Evolutionary conservation across 148 eudicot species (phyloP).

Genomic region (Pouteria glomerata): DNA sequence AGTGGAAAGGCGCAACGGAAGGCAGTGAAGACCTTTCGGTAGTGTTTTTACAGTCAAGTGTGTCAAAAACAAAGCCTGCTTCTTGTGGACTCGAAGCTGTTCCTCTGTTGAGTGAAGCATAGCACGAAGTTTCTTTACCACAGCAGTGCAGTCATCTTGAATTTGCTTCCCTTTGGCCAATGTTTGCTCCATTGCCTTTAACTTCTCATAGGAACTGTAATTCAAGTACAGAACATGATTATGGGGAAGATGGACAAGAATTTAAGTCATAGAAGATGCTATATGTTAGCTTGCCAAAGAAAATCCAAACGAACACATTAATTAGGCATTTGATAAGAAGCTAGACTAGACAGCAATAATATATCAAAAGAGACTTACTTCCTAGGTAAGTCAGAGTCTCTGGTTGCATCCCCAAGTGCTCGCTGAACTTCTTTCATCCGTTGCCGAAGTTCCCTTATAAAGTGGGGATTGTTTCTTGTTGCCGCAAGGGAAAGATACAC

Average conservation of each 20-base stretch:
- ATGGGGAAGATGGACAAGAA: not conserved
- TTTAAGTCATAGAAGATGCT: not conserved
- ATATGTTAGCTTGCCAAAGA: not conserved
- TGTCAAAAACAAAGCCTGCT: constrained; percentile 79
- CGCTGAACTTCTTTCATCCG: constrained; percentile 80
- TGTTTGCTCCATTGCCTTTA: constrained; percentile 83
- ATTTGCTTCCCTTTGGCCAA: constrained; percentile 81
- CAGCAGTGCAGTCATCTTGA: constrained; percentile 84
- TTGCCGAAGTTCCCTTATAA: constrained; percentile 75
- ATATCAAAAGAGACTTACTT: constrained; percentile 38
- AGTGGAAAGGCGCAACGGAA: constrained; percentile 82
- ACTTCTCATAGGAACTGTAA: constrained; percentile 63
- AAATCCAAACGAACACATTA: not conserved
- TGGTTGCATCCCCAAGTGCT: constrained; percentile 72
- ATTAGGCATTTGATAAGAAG: not conserved
- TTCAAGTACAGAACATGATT: not conserved
- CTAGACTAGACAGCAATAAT: not conserved
- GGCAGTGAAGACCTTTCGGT: constrained; percentile 98
- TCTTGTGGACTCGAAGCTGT: constrained; percentile 85
- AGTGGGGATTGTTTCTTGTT: constrained; percentile 76
- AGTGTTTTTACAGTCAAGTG: constrained; percentile 90
- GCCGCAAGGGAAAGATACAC: constrained; percentile 78
- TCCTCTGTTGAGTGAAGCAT: constrained; percentile 94
- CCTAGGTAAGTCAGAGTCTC: constrained; percentile 73
- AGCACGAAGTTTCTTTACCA: constrained; percentile 91